phyloP scores from a whole-genome alignment of 768 basidiomycete genomes.

The Tricholoma hemisulphureum region DNA sequence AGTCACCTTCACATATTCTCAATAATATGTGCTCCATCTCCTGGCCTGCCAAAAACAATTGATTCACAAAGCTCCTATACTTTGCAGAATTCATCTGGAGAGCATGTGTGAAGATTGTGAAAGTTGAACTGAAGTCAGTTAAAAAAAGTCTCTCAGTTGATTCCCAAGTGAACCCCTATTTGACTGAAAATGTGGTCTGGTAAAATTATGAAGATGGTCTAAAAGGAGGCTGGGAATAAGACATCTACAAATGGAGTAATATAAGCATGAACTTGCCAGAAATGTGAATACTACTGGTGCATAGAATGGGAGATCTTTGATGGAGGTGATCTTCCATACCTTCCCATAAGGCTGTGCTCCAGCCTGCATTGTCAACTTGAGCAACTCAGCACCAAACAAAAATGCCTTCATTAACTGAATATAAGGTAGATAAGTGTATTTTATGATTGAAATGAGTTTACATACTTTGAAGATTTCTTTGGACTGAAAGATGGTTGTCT shows the following conservation, averaged over 20 bases:
- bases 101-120: neutral
- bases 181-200: neutral
- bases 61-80: neutral
- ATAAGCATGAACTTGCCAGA: neutral
- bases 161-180: neutral
- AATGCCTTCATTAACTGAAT: neutral
- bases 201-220: neutral
- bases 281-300: neutral
- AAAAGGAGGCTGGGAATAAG: neutral
- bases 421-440: neutral
- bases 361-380: neutral
- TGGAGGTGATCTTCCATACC: neutral
- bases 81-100: neutral
- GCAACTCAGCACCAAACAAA: neutral
- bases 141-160: neutral
- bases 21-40: neutral
- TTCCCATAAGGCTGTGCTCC: neutral
- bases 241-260: neutral
- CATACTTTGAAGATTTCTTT: neutral
- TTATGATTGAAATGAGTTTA: neutral
- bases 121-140: neutral
- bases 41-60: neutral
- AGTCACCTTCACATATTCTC: neutral
- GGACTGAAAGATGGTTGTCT: neutral
- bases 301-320: neutral